Base-by-base conservation (phyloP, 2,329 filamentous ascomycete genomes). In the Whalleya microplaca region DNA sequence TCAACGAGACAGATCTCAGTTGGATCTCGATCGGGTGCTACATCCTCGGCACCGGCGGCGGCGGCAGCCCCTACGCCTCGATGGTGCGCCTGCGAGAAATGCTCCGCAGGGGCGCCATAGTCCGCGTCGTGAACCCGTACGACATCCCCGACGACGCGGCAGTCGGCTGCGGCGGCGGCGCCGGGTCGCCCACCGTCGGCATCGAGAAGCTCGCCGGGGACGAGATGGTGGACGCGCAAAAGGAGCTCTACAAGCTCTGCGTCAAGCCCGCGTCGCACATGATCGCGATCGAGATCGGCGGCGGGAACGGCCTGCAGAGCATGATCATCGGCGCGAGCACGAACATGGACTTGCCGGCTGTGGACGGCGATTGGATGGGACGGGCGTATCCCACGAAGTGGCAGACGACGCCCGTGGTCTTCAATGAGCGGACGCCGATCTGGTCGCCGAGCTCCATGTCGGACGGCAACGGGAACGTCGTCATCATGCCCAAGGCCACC, bases 251-350 rank as follows among this genome's bases (percentile, higher is more conserved):
- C 69, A 78, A 80, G 46, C 51, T 66, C 45, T 78, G 80, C 40
- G 67, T 71, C 16, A 66, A 47, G 21, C 48, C 69, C 1, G 78
- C 82, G 20, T 81, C 84, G 19, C 82, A 84, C 40, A 81, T 88
- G 58, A 83, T 89, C 58, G 79, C 83, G 1, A 69, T 88, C 10
- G 86, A 89, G 64, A 86, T 89, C 51, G 87, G 87, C n/a, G 86
- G 87, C 6, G 80, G 80, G 3, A 89, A 89, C 60, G 85, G 86
- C 0, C 73, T 88, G 8, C 80, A 84, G 60, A 79, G 81, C 8
- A 74, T 87, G 71, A 76, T 85, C 3, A 70, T 86, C 3, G 84
- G 84, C 4, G 80, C 81, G 0, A 80, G 78, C 50, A 73, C 73
- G 1, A 78, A 81, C 58, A 80, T 85, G 69, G 71, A 82, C 52